A percentile compares a stretch with the other conserved stretches of the same genome.
Conservation (phyloP, 352 stramenopile species). For the Pythium myriotylum region DNA sequence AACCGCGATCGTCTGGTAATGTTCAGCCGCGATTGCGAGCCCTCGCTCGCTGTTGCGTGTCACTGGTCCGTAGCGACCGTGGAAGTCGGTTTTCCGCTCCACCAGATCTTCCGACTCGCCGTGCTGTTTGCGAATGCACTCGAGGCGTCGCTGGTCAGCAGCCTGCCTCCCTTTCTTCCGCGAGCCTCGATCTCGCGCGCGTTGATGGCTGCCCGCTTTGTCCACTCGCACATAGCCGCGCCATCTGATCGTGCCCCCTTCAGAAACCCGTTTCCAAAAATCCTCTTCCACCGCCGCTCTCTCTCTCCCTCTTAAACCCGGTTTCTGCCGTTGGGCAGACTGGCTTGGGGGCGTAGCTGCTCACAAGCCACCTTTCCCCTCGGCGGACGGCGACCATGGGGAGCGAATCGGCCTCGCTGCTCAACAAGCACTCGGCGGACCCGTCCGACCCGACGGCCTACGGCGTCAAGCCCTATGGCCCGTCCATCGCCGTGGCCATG, state of each 20-base stretch:
- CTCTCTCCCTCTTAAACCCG: neutral
- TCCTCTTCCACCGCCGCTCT: neutral
- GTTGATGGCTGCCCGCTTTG: neutral
- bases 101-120: no score
- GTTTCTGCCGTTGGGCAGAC: neutral
- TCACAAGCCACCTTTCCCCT: neutral
- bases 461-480: constrained; percentile 71
- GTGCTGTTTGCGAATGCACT: neutral
- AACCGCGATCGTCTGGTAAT: no score
- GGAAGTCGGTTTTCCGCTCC: no score
- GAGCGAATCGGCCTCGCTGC: constrained; percentile 33
- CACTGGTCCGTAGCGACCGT: no score
- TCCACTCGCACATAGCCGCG: constrained; percentile 2
- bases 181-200: neutral
- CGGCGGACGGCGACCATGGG: no score
- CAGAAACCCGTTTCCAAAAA: neutral
- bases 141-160: neutral
- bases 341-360: neutral
- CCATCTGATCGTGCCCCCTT: neutral
- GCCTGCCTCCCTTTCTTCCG: neutral
- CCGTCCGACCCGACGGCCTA: constrained; percentile 32
- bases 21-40: no score
- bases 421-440: constrained; percentile 22
- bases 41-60: no score
- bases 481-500: constrained; percentile 75